These are phyloP conservation scores for Henckelia pumila DNA, from an alignment of 257 asterid genomes.

Conservation along the genomic window DNA sequence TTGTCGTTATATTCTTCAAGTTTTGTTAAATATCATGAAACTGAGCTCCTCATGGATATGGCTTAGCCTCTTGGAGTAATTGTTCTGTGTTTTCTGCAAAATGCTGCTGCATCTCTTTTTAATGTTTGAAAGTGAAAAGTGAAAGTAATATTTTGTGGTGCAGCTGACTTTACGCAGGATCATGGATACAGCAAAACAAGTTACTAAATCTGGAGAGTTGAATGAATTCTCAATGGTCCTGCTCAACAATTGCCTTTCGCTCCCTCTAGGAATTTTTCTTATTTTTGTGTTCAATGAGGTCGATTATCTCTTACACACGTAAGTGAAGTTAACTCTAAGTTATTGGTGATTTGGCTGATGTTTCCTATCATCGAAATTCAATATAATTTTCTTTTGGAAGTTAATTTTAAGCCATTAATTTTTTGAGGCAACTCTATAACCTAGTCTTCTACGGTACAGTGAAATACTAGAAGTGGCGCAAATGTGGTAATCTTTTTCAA, in stretches of 20 bases:
- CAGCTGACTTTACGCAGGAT: slow-evolving; percentile 87
- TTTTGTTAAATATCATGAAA: neutral
- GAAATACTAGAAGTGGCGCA: neutral
- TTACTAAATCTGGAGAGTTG: slow-evolving; percentile 79
- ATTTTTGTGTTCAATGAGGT: slow-evolving; percentile 66
- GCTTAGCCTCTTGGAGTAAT: slow-evolving; percentile 11
- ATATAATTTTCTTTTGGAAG: neutral
- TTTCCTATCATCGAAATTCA: neutral
- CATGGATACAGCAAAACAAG: slow-evolving; percentile 94
- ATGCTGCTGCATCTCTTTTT: neutral
- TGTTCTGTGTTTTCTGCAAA: neutral
- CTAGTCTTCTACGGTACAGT: no score
- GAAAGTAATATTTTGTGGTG: slow-evolving; percentile 23
- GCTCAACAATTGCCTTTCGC: slow-evolving; percentile 82
- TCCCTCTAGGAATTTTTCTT: slow-evolving; percentile 76
- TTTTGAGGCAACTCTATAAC: no score
- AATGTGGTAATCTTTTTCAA: neutral
- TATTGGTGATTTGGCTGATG: neutral
- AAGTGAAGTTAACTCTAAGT: slow-evolving; percentile 34
- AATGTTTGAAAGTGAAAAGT: neutral
- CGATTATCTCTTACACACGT: slow-evolving; percentile 81
- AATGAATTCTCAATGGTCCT: slow-evolving; percentile 93
- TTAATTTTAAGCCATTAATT: neutral
- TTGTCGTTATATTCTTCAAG: neutral
- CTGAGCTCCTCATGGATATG: neutral